phyloP scores from a whole-genome alignment of 352 stramenopile genomes.

The Phytophthora megakarya region DNA sequence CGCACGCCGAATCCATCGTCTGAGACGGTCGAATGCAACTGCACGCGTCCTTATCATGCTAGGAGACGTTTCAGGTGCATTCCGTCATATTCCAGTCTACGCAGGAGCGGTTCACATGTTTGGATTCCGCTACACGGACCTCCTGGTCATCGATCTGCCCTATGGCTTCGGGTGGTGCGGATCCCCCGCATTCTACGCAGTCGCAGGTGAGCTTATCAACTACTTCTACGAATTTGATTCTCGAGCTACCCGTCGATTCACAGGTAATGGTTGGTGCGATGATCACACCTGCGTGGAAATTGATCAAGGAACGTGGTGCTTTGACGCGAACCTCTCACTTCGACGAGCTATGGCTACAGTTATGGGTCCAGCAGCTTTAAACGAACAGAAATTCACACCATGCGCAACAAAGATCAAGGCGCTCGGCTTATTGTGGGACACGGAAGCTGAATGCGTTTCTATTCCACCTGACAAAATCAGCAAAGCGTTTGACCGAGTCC shows the following conservation, averaged over 20 bases:
- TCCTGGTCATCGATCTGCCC: slow-evolving; percentile 27
- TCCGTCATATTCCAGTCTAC: slow-evolving; percentile 31
- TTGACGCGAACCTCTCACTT: slow-evolving; percentile 20
- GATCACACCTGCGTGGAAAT: slow-evolving; percentile 35
- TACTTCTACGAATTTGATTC: slow-evolving; percentile 11
- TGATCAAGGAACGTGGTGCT: slow-evolving; percentile 2
- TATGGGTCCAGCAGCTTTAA: slow-evolving; percentile 14
- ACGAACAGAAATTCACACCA: slow-evolving; percentile 25
- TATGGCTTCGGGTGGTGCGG: slow-evolving; percentile 29
- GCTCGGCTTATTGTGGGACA: slow-evolving; percentile 22
- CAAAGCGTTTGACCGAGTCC: neutral
- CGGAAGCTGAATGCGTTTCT: neutral
- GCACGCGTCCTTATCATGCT: slow-evolving; percentile 24
- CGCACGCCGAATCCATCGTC: slow-evolving; percentile 14
- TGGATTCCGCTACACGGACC: slow-evolving; percentile 8
- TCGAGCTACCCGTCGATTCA: neutral
- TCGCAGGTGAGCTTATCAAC: slow-evolving; percentile 25
- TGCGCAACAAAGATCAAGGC: slow-evolving; percentile 18
- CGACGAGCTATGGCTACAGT: slow-evolving; percentile 25
- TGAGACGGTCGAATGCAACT: neutral
- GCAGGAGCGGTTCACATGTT: slow-evolving; percentile 19
- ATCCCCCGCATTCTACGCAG: slow-evolving; percentile 31
- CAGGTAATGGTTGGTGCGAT: slow-evolving; percentile 36
- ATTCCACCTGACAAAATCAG: slow-evolving; percentile 17
- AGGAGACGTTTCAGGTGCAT: slow-evolving; percentile 34